Evolutionary conservation across 2,329 filamentous ascomycete species (phyloP), one percentile per base, ranked within the genome.

Genomic region (Paraphoma sp.): DNA sequence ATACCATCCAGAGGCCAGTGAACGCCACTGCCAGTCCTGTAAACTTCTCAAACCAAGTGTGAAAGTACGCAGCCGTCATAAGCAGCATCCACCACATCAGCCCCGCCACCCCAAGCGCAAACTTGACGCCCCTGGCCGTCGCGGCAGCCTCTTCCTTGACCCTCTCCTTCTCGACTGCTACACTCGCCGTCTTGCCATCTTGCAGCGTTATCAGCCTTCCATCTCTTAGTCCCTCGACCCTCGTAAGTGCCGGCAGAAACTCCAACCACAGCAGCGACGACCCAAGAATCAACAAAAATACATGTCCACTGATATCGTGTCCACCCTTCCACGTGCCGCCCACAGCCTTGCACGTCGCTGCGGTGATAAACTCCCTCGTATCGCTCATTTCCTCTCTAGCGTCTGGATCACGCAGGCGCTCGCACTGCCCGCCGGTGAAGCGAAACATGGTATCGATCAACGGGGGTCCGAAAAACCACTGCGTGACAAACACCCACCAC

Each of bases 21-120:
- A 81, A 81, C 1, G 81, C 81, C 18, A 83, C 80, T n/a, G 80
- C 18, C 49, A 82, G 65, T 0, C 81, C 81, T 14, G 81, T 83
- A 49, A 82, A 79, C 89, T 98, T 99, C 81, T 99, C 95, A 69
- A 96, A 89, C 93, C 94, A 98, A 0, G 95, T 99, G 77, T 99
- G 95, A 72, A 99, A 99, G 83, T 94, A 99, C 40, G 96, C 93
- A 2, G 93, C 93, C 41, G 95, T 99, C 95, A 99, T 99, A 59
- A 98, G 83, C 74, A 99, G 78, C 95, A 99, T 99, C 92, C 95
- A 98, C 81, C 89, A 86, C 71, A 89, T 92, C 71, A 97, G 69
- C 0, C 78, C 87, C 16, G 90, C 84, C 28, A 97, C 86, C 0
- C 72, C 73, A 73, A 84, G 59, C 65, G 79, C 64, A 69, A 79